phyloP scores from a whole-genome alignment of 2,329 filamentous ascomycete genomes.

The Aquanectria penicillioides region DNA sequence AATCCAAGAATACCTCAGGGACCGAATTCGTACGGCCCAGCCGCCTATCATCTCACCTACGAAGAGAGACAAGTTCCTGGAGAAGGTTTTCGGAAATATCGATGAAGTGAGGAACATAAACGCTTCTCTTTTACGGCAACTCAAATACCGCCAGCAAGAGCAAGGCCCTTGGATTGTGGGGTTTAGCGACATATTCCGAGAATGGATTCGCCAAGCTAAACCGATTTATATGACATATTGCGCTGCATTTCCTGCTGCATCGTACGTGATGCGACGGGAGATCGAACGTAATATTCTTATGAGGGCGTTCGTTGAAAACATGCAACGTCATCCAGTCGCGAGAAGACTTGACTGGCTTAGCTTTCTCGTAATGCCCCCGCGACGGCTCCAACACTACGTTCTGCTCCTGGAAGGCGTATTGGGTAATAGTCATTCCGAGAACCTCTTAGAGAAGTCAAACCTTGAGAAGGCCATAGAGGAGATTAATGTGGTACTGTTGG shows the following conservation, averaged over 20 bases:
- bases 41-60: slow-evolving; percentile 86
- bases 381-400: slow-evolving; percentile 88
- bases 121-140: slow-evolving; percentile 87
- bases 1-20: slow-evolving; percentile 84
- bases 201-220: slow-evolving; percentile 97
- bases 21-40: slow-evolving; percentile 76
- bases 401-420: slow-evolving; percentile 85
- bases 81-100: slow-evolving; percentile 88
- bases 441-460: slow-evolving; percentile 90
- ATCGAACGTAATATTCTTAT: slow-evolving; percentile 87
- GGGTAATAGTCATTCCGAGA: slow-evolving; percentile 82
- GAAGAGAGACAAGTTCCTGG: slow-evolving; percentile 81
- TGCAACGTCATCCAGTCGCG: slow-evolving; percentile 80
- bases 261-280: slow-evolving; percentile 85
- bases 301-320: slow-evolving; percentile 85
- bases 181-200: slow-evolving; percentile 96
- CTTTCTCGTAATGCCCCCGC: slow-evolving; percentile 92
- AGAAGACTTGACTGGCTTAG: slow-evolving; percentile 92
- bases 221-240: slow-evolving; percentile 92
- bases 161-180: slow-evolving; percentile 94
- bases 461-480: slow-evolving; percentile 87
- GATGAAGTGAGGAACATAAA: slow-evolving; percentile 91
- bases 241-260: slow-evolving; percentile 84
- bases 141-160: slow-evolving; percentile 96
- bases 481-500: slow-evolving; percentile 86